Evolutionary conservation across 352 stramenopile species (phyloP).

Genomic region (Phytophthora pistaciae): DNA sequence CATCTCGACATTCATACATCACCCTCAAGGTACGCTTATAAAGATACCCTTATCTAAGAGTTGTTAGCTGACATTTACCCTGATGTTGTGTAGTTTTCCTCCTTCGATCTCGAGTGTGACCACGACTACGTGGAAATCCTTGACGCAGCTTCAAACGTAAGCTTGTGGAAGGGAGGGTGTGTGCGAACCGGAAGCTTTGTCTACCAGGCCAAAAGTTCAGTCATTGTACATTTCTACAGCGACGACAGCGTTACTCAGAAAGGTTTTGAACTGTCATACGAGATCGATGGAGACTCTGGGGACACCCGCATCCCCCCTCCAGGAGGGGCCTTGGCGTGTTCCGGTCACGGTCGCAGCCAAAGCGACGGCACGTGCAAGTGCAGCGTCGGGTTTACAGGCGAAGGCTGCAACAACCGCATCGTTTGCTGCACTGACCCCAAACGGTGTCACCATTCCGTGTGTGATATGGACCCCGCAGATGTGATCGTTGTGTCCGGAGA

Average conservation of each 20-base stretch:
- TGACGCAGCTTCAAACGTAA: conserved; percentile 22
- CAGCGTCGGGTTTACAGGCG: conserved; percentile 74
- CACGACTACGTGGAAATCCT: conserved; percentile 68
- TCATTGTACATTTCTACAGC: conserved; percentile 51
- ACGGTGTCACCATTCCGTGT: conserved; percentile 51
- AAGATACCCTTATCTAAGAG: too few species aligned
- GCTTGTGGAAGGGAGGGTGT: conserved; percentile 70
- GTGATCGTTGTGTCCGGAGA: conserved; percentile 67
- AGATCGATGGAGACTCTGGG: conserved; percentile 33
- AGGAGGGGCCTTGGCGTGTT: conserved; percentile 36
- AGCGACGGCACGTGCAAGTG: conserved; percentile 55
- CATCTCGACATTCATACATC: conserved; percentile 29
- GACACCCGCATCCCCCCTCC: conserved; percentile 45
- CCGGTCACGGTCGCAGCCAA: conserved; percentile 42
- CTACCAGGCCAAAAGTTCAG: conserved; percentile 36
- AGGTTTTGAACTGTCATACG: conserved; percentile 62
- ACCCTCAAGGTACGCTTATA: conserved; percentile 32
- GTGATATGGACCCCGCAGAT: conserved; percentile 34
- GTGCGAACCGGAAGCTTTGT: conserved; percentile 47
- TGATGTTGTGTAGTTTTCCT: conserved; percentile 23
- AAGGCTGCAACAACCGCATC: conserved; percentile 73
- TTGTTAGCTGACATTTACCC: neutral
- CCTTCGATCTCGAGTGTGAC: conserved; percentile 76
- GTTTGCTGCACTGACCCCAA: conserved; percentile 57
- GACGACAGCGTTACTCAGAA: conserved; percentile 50